Conservation (phyloP, 176 grass and related monocot genomes). For the Cenchrus purpureus region DNA sequence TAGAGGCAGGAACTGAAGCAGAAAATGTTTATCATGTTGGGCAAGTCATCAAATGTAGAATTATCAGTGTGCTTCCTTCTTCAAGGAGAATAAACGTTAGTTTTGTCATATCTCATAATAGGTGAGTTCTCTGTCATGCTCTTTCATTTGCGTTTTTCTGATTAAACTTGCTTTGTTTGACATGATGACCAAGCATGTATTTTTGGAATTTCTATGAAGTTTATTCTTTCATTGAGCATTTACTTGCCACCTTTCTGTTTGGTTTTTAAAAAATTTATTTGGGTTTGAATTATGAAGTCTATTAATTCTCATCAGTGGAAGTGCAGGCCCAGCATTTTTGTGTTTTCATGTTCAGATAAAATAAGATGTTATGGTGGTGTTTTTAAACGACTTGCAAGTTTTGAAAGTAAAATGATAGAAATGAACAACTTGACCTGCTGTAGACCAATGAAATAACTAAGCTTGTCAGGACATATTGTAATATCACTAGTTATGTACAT, state of each 20-base stretch:
- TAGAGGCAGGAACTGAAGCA: constrained; percentile 75
- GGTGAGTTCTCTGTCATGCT: constrained; percentile 47
- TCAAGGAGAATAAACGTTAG: constrained; percentile 84
- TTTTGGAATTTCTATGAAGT: neutral
- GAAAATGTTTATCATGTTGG: constrained; percentile 87
- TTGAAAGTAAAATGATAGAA: neutral
- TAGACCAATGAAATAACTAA: neutral
- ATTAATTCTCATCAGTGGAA: neutral
- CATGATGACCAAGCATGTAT: neutral
- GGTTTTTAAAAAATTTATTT: constrained; percentile 6
- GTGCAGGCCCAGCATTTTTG: neutral
- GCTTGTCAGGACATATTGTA: neutral
- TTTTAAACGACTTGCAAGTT: neutral
- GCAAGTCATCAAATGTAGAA: constrained; percentile 97
- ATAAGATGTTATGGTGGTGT: neutral
- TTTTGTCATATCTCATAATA: constrained; percentile 77
- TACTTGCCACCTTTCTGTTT: constrained; percentile 27
- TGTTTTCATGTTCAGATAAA: neutral
- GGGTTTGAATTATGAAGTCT: neutral
- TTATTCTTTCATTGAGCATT: neutral
- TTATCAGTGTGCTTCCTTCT: constrained; percentile 63
- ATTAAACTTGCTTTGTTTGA: constrained; percentile 24
- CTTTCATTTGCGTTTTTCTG: constrained; percentile 15
- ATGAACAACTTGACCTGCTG: neutral
- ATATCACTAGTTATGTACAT: neutral